Evolutionary conservation across 2,329 filamentous ascomycete species (phyloP).

Genomic region (Coniochaeta sp.): DNA sequence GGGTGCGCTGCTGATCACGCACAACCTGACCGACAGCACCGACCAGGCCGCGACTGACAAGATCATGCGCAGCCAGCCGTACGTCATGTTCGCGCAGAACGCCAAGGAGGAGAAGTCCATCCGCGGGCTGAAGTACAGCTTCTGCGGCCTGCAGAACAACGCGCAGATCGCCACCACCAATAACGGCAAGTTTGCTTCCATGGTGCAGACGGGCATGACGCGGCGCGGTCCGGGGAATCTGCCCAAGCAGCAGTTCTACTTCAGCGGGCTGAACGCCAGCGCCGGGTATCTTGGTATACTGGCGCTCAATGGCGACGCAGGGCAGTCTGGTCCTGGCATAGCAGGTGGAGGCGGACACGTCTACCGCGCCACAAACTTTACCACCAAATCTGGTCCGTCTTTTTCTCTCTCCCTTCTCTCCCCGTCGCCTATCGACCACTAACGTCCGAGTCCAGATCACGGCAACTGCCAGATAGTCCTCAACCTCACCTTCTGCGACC

Average conservation of each 20-base stretch:
- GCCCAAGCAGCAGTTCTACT: conserved; percentile 83
- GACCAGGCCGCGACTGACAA: conserved; percentile 48
- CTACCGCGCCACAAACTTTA: conserved; percentile 65
- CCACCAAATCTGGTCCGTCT: conserved; percentile 65
- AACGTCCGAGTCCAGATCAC: conserved; percentile 34
- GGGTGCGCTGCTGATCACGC: conserved; percentile 72
- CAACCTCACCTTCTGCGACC: conserved; percentile 80
- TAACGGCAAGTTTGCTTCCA: conserved; percentile 37
- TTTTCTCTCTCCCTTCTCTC: neutral
- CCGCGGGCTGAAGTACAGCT: conserved; percentile 68
- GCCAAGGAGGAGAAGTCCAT: conserved; percentile 46
- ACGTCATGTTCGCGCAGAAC: conserved; percentile 69
- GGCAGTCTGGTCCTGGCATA: conserved; percentile 33
- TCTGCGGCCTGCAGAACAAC: conserved; percentile 67
- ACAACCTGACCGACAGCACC: conserved; percentile 56
- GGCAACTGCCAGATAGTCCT: conserved; percentile 81
- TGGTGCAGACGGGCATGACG: conserved; percentile 59
- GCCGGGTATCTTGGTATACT: conserved; percentile 68
- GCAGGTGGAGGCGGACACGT: conserved; percentile 70
- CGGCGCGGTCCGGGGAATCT: conserved; percentile 56
- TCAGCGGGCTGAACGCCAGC: conserved; percentile 66
- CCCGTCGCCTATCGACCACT: conserved; percentile 2
- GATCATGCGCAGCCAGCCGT: conserved; percentile 53
- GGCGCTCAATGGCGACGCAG: conserved; percentile 50
- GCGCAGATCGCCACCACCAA: conserved; percentile 56